Conservation (phyloP, 139 green algal species). For the Ulvella scutata region DNA sequence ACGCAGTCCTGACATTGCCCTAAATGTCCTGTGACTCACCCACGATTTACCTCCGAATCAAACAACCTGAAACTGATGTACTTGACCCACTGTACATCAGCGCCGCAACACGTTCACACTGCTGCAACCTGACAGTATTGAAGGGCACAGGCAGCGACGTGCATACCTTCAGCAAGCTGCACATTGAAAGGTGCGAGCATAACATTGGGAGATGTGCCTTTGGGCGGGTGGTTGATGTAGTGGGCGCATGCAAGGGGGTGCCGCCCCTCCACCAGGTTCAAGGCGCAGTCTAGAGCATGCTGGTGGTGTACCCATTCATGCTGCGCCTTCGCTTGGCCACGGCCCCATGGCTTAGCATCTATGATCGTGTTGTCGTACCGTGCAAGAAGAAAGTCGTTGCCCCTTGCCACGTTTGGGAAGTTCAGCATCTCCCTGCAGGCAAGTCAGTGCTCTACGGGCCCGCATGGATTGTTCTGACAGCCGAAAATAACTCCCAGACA, state of each 20-base stretch:
- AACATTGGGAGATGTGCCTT: slow-evolving; percentile 29
- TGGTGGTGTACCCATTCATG: background rate
- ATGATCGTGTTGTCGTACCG: slow-evolving; percentile 45
- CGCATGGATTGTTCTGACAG: too few species aligned
- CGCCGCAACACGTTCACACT: background rate
- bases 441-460: too few species aligned
- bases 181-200: slow-evolving; percentile 33
- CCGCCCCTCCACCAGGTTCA: slow-evolving; percentile 22
- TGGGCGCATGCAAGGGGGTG: slow-evolving; percentile 44
- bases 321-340: background rate
- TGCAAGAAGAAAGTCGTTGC: slow-evolving; percentile 33
- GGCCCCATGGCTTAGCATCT: slow-evolving; percentile 38
- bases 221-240: slow-evolving; percentile 44
- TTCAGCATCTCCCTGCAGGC: slow-evolving; percentile 26
- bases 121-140: background rate
- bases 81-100: background rate
- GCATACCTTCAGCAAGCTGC: background rate
- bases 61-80: too few species aligned
- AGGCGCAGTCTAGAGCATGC: background rate
- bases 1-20: too few species aligned
- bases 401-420: slow-evolving; percentile 40
- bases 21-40: too few species aligned
- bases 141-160: background rate
- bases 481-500: too few species aligned
- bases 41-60: too few species aligned